These are phyloP conservation scores for Saraca asoca DNA, from an alignment of 331 rosid genomes.

Conservation along the genomic window DNA sequence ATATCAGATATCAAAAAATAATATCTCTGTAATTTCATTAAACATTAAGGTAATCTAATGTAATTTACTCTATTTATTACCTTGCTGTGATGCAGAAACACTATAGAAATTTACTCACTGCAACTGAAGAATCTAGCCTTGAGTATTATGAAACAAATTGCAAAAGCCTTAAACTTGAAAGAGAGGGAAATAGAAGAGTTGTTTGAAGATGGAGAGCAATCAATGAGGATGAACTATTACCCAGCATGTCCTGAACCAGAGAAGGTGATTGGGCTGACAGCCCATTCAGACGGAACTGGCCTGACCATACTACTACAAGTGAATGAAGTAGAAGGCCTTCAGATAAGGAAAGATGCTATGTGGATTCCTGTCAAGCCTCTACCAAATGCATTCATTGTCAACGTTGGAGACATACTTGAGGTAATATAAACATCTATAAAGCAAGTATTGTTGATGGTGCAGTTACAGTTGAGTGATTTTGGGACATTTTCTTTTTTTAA, in stretches of 20 bases:
- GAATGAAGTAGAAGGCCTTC: conserved; percentile 7
- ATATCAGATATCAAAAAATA: no score
- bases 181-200: conserved; percentile 35
- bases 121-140: conserved; percentile 35
- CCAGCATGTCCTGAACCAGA: conserved; percentile 48
- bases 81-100: conserved; percentile 27
- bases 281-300: conserved; percentile 44
- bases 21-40: no score
- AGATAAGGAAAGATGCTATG: conserved; percentile 7
- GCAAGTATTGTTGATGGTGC: no score
- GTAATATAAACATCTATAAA: background rate
- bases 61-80: no score
- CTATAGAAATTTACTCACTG: conserved; percentile 33
- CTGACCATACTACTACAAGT: conserved; percentile 27
- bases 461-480: no score
- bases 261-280: conserved; percentile 36
- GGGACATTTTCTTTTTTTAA: no score
- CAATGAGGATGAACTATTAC: conserved; percentile 48
- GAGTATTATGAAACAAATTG: conserved; percentile 30
- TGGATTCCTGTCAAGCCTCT: conserved; percentile 36
- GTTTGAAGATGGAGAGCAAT: conserved; percentile 40
- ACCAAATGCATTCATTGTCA: conserved; percentile 41
- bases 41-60: no score
- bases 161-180: conserved; percentile 42
- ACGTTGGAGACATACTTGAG: conserved; percentile 10